A percentile compares a stretch with the other conserved stretches of the same genome.
These are phyloP conservation scores for Exserohilum rostratum DNA, from an alignment of 2,329 filamentous ascomycete genomes.

Conservation along the genomic window DNA sequence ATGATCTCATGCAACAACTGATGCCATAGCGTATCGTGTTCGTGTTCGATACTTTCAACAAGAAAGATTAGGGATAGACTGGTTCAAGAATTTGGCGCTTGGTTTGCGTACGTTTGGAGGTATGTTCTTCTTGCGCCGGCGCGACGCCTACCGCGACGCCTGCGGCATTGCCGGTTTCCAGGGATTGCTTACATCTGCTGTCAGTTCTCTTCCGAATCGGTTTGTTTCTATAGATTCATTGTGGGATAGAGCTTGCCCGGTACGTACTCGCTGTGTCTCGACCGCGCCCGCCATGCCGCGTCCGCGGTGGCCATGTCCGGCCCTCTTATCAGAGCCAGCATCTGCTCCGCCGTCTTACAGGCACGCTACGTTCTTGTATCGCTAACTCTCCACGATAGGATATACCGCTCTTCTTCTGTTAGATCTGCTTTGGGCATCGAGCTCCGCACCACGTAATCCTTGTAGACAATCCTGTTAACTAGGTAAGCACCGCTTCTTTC, in stretches of 20 bases:
- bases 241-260: conserved; percentile 37
- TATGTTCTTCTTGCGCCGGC: conserved; percentile 29
- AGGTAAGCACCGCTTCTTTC: conserved; percentile 38
- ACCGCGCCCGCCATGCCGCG: not conserved
- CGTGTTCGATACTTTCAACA: conserved; percentile 43
- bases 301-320: not conserved
- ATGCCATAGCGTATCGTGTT: conserved; percentile 46
- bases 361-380: not conserved
- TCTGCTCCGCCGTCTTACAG: not conserved
- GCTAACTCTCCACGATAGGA: conserved; percentile 26
- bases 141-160: conserved; percentile 8
- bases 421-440: conserved; percentile 41
- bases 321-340: not conserved
- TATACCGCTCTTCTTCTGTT: conserved; percentile 36
- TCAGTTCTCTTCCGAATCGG: conserved; percentile 36
- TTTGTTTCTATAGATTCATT: conserved; percentile 35
- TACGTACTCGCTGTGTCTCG: conserved; percentile 18
- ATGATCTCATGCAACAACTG: conserved; percentile 43
- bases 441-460: conserved; percentile 35
- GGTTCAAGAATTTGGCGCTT: conserved; percentile 51
- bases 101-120: conserved; percentile 44
- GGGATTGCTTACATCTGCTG: conserved; percentile 36
- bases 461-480: conserved; percentile 31
- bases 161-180: conserved; percentile 6
- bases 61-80: conserved; percentile 52